Conservation (phyloP, 129 eudicot species). For the Helichrysum umbraculigerum region DNA sequence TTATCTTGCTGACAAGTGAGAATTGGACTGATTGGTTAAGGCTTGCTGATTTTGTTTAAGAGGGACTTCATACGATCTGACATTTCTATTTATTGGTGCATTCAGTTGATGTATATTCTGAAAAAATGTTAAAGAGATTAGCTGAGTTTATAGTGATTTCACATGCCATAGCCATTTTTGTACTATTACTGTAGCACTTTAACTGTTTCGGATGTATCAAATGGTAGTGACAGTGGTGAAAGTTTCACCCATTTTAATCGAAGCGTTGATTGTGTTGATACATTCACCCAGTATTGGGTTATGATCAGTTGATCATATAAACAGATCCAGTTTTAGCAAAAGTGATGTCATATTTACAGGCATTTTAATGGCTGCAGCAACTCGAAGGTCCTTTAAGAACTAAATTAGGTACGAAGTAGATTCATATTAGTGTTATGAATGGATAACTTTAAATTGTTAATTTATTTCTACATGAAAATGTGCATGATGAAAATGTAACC, state of each 20-base stretch:
- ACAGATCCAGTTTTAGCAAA: too few relatives aligned
- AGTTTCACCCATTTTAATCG: background rate
- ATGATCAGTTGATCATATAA: too few relatives aligned
- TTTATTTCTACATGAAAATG: too few relatives aligned
- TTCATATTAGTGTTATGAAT: too few relatives aligned
- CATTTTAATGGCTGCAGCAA: too few relatives aligned
- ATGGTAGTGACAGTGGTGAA: background rate
- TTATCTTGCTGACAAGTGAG: conserved; percentile 12
- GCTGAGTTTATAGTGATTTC: background rate
- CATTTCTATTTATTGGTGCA: conserved; percentile 15
- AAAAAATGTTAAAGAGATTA: background rate
- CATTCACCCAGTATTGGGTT: background rate
- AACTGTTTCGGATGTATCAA: background rate
- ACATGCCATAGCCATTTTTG: background rate
- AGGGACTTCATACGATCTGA: conserved; percentile 6
- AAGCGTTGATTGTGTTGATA: background rate
- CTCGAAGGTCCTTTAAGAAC: too few relatives aligned
- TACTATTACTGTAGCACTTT: background rate
- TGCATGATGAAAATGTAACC: too few relatives aligned
- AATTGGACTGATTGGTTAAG: conserved; percentile 14
- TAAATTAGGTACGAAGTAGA: too few relatives aligned
- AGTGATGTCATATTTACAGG: too few relatives aligned
- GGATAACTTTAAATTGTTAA: too few relatives aligned
- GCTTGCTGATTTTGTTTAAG: conserved; percentile 7
- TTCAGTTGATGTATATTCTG: conserved; percentile 8